phyloP scores from a whole-genome alignment of 2,329 filamentous ascomycete genomes.

The Ceratocystis alfenasii region DNA sequence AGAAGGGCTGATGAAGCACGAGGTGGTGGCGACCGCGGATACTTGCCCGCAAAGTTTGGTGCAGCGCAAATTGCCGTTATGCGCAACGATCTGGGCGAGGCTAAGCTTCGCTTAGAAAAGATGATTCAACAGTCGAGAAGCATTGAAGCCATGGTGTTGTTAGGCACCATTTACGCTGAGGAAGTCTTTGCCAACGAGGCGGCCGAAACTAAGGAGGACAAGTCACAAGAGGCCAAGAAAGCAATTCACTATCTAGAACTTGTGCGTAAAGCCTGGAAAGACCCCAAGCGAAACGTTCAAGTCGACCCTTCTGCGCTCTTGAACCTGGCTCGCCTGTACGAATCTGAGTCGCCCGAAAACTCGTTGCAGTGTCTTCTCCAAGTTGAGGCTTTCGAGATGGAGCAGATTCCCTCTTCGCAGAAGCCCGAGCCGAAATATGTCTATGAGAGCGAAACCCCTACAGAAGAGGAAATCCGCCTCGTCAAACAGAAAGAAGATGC shows the following conservation, averaged over 20 bases:
- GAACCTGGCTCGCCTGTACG: slow-evolving; percentile 84
- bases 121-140: slow-evolving; percentile 76
- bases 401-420: slow-evolving; percentile 50
- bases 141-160: slow-evolving; percentile 79
- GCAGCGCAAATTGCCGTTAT: slow-evolving; percentile 78
- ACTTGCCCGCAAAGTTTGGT: slow-evolving; percentile 88
- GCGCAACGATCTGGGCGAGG: slow-evolving; percentile 74
- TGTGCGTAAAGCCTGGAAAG: slow-evolving; percentile 82
- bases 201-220: slow-evolving; percentile 69
- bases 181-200: slow-evolving; percentile 76
- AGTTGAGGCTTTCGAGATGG: slow-evolving; percentile 79
- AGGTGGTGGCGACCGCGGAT: slow-evolving; percentile 81
- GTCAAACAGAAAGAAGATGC: slow-evolving; percentile 38
- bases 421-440: slow-evolving; percentile 29
- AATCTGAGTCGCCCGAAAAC: slow-evolving; percentile 73
- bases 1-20: slow-evolving; percentile 80
- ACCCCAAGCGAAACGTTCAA: slow-evolving; percentile 69
- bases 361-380: slow-evolving; percentile 84
- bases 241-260: slow-evolving; percentile 73
- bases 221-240: slow-evolving; percentile 71
- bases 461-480: slow-evolving; percentile 8
- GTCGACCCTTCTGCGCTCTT: slow-evolving; percentile 80
- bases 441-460: background rate
- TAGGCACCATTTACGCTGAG: slow-evolving; percentile 86
- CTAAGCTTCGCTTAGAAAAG: slow-evolving; percentile 88